phyloP scores from a whole-genome alignment of 768 basidiomycete genomes.

The Russula sp. region DNA sequence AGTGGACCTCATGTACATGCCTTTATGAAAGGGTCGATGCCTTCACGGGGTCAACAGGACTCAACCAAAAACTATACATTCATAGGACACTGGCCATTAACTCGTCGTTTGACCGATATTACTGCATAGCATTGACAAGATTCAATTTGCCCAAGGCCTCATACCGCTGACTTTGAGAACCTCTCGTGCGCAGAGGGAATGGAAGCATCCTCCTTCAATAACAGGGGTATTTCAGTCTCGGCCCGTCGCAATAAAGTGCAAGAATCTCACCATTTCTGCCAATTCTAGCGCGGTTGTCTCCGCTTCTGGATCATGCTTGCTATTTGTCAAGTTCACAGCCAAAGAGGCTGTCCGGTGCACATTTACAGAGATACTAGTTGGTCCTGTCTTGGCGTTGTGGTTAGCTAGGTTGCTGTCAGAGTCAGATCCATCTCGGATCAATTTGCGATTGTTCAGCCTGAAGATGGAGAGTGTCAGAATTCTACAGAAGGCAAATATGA shows the following conservation, averaged over 20 bases:
- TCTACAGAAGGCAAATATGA: too few relatives aligned
- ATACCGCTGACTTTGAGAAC: background rate
- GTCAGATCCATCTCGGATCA: background rate
- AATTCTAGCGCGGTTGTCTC: background rate
- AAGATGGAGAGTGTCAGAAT: background rate
- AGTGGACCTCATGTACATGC: too few relatives aligned
- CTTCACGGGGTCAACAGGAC: too few relatives aligned
- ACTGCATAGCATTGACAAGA: too few relatives aligned
- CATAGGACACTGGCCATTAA: too few relatives aligned
- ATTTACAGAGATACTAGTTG: too few relatives aligned
- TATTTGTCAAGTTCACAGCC: background rate
- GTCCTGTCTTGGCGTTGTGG: too few relatives aligned
- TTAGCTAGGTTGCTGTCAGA: too few relatives aligned
- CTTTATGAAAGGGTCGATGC: too few relatives aligned
- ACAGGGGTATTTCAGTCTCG: background rate
- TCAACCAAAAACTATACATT: too few relatives aligned
- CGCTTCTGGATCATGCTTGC: background rate
- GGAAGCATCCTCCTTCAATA: background rate
- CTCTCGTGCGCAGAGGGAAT: background rate
- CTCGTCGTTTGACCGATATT: too few relatives aligned
- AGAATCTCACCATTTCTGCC: background rate
- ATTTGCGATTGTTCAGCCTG: conserved; percentile 11
- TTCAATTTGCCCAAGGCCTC: background rate
- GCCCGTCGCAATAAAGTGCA: background rate
- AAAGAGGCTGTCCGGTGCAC: background rate